Conservation (phyloP, 331 rosid genomes). For the Spiraea crenata region DNA sequence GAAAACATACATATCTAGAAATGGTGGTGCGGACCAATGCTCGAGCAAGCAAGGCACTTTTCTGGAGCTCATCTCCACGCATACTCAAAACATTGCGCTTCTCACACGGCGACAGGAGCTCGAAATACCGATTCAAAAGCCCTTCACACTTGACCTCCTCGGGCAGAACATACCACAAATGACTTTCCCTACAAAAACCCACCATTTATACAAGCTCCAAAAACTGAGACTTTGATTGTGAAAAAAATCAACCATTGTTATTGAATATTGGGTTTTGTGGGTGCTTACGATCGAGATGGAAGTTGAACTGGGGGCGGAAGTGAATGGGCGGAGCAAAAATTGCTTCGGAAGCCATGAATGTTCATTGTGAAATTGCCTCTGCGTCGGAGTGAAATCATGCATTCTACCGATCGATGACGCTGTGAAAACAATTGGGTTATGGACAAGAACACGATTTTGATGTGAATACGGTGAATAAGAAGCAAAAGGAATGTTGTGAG, state of each 20-base stretch:
- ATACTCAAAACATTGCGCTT: constrained; percentile 47
- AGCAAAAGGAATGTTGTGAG: neutral
- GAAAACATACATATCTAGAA: constrained; percentile 70
- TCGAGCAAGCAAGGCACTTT: constrained; percentile 74
- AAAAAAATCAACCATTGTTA: neutral
- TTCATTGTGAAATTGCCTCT: constrained; percentile 41
- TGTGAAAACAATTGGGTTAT: neutral
- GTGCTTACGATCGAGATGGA: constrained; percentile 57
- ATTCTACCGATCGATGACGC: constrained; percentile 10
- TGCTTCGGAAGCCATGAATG: constrained; percentile 50
- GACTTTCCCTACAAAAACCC: constrained; percentile 64
- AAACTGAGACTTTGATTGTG: neutral
- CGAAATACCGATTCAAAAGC: constrained; percentile 56
- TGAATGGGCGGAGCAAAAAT: constrained; percentile 42
- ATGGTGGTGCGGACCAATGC: constrained; percentile 79
- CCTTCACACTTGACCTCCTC: constrained; percentile 53
- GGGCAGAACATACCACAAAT: constrained; percentile 81
- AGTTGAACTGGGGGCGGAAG: constrained; percentile 51
- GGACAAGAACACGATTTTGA: neutral
- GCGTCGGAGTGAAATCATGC: constrained; percentile 31
- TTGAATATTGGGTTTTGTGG: neutral
- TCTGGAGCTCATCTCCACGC: constrained; percentile 52
- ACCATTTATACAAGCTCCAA: neutral
- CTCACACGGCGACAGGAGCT: constrained; percentile 70
- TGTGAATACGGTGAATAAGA: neutral